phyloP scores from a whole-genome alignment of 352 stramenopile genomes.

The Phytophthora quininea region DNA sequence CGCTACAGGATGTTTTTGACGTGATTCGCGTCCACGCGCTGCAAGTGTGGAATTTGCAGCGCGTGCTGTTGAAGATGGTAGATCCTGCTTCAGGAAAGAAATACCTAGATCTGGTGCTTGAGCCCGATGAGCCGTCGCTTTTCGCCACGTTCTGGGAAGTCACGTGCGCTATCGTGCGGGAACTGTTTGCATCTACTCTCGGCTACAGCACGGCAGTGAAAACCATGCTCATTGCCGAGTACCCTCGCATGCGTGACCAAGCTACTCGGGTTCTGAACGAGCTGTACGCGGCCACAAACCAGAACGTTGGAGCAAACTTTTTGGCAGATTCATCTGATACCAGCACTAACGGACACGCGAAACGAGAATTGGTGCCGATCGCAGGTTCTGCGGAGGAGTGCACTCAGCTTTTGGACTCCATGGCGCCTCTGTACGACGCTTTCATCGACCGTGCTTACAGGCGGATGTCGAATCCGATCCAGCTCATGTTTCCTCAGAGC shows the following conservation, averaged over 20 bases:
- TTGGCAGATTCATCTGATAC: constrained; percentile 16
- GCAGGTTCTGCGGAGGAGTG: constrained; percentile 46
- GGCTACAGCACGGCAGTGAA: constrained; percentile 64
- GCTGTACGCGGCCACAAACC: constrained; percentile 57
- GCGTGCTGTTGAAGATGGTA: constrained; percentile 81
- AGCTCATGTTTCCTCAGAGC: constrained; percentile 90
- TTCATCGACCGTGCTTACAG: constrained; percentile 73
- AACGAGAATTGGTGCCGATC: constrained; percentile 39
- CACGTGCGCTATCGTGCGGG: constrained; percentile 73
- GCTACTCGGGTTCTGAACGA: constrained; percentile 69
- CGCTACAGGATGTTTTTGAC: constrained; percentile 82
- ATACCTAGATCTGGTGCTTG: constrained; percentile 80
- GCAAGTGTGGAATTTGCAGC: constrained; percentile 88
- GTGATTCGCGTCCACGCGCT: constrained; percentile 67
- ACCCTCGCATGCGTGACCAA: constrained; percentile 82
- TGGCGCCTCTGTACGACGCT: constrained; percentile 66
- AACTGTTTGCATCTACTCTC: constrained; percentile 71
- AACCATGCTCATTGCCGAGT: constrained; percentile 74
- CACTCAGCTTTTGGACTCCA: constrained; percentile 75
- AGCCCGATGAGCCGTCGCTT: constrained; percentile 75
- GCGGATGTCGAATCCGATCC: constrained; percentile 74
- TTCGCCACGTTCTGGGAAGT: constrained; percentile 90
- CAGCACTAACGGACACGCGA: background rate
- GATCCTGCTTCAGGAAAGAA: constrained; percentile 47
- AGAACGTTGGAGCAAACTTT: constrained; percentile 36